Conservation (phyloP, 164 flowering plant species). For the Macadamia tetraphylla region DNA sequence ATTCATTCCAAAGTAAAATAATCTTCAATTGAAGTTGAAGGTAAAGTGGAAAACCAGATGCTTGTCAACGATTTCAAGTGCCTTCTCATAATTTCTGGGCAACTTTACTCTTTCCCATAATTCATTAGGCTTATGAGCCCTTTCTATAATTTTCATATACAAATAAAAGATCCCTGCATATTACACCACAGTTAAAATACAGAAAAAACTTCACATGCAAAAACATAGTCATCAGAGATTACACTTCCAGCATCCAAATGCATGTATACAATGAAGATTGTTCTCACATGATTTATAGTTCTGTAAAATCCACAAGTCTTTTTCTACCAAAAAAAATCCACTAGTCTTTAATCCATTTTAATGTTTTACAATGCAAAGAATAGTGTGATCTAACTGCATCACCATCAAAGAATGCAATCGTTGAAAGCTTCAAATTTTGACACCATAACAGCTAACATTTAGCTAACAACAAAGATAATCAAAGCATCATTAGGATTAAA, state of each 20-base stretch:
- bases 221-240: not conserved
- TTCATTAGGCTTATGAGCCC: constrained; percentile 81
- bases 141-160: constrained; percentile 90
- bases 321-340: no score
- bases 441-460: not conserved
- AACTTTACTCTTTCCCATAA: constrained; percentile 91
- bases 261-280: no score
- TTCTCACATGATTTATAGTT: no score
- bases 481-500: no score
- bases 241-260: not conserved
- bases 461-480: not conserved
- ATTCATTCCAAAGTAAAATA: not conserved
- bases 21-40: not conserved
- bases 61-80: constrained; percentile 81
- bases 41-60: constrained; percentile 49
- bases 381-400: no score
- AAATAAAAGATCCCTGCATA: constrained; percentile 83
- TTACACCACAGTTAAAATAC: not conserved
- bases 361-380: no score
- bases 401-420: no score
- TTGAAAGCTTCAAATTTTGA: no score
- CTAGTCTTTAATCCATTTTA: no score
- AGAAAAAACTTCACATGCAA: not conserved
- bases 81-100: constrained; percentile 76
- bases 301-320: no score